phyloP scores from a whole-genome alignment of 108 stramenopile species.

The Fragilariopsis cylindrus region DNA sequence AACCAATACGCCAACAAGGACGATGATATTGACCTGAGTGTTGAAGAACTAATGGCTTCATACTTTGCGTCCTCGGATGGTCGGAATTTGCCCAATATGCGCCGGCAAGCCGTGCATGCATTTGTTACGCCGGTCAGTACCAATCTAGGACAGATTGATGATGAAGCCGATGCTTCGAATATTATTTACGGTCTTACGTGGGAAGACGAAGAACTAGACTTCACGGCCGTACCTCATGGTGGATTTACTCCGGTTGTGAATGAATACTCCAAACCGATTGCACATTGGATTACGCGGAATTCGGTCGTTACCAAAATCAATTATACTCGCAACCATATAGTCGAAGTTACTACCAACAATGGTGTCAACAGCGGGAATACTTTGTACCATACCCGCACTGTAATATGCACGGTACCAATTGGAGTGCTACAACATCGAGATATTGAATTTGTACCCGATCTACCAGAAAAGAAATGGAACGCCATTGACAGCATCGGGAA shows the following conservation, averaged over 20 bases:
- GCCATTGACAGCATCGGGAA: conserved; percentile 60
- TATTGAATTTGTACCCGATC: conserved; percentile 55
- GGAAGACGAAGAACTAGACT: neutral
- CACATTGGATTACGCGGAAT: neutral
- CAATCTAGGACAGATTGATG: no score
- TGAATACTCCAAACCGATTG: neutral
- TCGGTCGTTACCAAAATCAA: neutral
- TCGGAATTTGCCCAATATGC: no score
- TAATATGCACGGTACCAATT: conserved; percentile 69
- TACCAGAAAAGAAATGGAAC: conserved; percentile 48
- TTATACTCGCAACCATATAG: neutral
- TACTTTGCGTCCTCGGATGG: no score
- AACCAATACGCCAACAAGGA: neutral
- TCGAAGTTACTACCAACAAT: neutral
- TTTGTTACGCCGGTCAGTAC: no score
- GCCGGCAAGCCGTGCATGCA: no score
- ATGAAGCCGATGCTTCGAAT: no score
- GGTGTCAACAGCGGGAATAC: neutral
- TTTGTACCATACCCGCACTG: conserved; percentile 1
- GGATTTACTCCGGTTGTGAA: neutral
- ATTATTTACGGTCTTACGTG: no score
- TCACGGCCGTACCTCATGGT: neutral
- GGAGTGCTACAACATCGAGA: conserved; percentile 56
- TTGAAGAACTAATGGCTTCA: no score
- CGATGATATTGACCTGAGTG: no score